Percentiles rank a stretch among this genome's conserved stretches.
Conservation (phyloP, 2,329 filamentous ascomycete genomes). For the Cladosporium oxysporum region DNA sequence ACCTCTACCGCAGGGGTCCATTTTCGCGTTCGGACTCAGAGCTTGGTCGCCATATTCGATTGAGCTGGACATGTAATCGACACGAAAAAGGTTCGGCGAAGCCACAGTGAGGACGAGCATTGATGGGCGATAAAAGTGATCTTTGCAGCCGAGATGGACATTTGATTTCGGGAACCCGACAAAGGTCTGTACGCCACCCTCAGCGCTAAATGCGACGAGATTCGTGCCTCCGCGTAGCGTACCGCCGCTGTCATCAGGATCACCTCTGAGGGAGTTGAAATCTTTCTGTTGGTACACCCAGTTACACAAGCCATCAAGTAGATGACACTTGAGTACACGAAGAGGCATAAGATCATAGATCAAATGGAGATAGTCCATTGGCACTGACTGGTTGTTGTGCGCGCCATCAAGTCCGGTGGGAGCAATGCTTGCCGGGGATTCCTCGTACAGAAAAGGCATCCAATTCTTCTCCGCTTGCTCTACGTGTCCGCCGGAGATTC, state of each 20-base stretch:
- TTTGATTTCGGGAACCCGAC: slow-evolving; percentile 18
- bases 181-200: slow-evolving; percentile 17
- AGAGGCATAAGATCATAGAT: slow-evolving; percentile 5
- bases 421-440: background rate
- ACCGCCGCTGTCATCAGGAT: background rate
- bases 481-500: slow-evolving; percentile 13
- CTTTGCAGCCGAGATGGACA: slow-evolving; percentile 5
- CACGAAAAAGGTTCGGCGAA: slow-evolving; percentile 26
- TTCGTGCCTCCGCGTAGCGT: slow-evolving; percentile 4
- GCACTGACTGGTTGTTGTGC: background rate
- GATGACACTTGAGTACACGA: slow-evolving; percentile 8
- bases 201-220: background rate
- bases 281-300: background rate
- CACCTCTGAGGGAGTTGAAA: background rate
- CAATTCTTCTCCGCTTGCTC: slow-evolving; percentile 30
- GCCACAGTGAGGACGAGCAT: slow-evolving; percentile 26
- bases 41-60: slow-evolving; percentile 5
- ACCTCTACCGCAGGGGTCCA: slow-evolving; percentile 27
- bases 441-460: slow-evolving; percentile 30
- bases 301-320: slow-evolving; percentile 1
- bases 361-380: slow-evolving; percentile 2
- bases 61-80: slow-evolving; percentile 29
- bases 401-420: slow-evolving; percentile 23
- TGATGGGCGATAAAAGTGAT: background rate
- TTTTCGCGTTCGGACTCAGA: slow-evolving; percentile 12